Conservation (phyloP, 768 basidiomycete genomes). For the Macrolepiota fuliginosa region DNA sequence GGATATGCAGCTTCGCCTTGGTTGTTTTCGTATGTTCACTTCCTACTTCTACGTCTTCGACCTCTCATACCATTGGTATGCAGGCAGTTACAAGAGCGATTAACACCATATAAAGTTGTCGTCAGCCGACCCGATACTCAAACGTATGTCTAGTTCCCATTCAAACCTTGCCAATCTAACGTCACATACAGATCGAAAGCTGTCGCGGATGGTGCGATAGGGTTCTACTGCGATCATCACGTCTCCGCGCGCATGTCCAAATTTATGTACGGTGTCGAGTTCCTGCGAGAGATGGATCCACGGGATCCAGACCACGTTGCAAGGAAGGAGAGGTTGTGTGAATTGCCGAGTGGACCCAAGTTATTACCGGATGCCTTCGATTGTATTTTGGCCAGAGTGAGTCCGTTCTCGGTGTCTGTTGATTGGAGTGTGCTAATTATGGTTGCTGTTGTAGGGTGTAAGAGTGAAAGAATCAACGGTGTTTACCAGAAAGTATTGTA, state of each 20-base stretch:
- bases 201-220: constrained; percentile 80
- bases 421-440: neutral
- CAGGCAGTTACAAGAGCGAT: constrained; percentile 68
- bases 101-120: constrained; percentile 50
- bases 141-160: constrained; percentile 45
- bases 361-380: constrained; percentile 83
- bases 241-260: constrained; percentile 79
- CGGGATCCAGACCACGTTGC: constrained; percentile 64
- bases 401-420: constrained; percentile 19
- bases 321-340: constrained; percentile 64
- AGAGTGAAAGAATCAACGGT: constrained; percentile 82
- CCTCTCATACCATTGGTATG: neutral
- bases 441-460: constrained; percentile 41
- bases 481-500: constrained; percentile 80
- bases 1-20: constrained; percentile 83
- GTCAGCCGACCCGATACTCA: constrained; percentile 79
- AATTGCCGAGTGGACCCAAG: constrained; percentile 74
- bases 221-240: constrained; percentile 83
- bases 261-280: constrained; percentile 84
- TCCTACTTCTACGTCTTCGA: neutral
- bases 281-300: constrained; percentile 63
- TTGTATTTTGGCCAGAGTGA: constrained; percentile 69
- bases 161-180: neutral
- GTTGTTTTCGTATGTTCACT: constrained; percentile 49
- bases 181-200: constrained; percentile 68